Percentiles rank a stretch among this genome's conserved stretches.
phyloP scores from a whole-genome alignment of 2,329 filamentous ascomycete species.

The Beauveria sp. region DNA sequence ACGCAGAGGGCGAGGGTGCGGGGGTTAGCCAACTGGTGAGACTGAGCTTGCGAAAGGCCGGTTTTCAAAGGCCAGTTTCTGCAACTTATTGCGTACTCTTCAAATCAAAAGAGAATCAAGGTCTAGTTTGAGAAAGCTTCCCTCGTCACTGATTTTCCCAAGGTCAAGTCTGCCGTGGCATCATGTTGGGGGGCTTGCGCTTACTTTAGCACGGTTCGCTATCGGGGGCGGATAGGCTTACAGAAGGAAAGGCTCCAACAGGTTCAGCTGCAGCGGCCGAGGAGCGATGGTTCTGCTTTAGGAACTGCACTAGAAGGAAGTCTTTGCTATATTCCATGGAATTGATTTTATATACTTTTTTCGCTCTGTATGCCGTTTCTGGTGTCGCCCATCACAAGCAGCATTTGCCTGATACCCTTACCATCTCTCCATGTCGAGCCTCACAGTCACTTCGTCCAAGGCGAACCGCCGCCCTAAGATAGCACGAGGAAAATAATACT shows the following conservation, averaged over 20 bases:
- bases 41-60: neutral
- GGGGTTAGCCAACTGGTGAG: neutral
- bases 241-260: neutral
- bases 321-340: neutral
- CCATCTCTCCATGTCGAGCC: too few species aligned
- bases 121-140: too few species aligned
- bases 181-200: neutral
- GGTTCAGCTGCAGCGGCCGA: neutral
- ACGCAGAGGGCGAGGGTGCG: too few species aligned
- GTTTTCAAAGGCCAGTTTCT: too few species aligned
- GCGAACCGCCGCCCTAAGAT: too few species aligned
- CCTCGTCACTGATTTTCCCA: neutral
- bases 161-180: neutral
- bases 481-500: too few species aligned
- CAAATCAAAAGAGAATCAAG: too few species aligned
- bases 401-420: too few species aligned
- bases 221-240: neutral
- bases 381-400: too few species aligned
- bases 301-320: neutral
- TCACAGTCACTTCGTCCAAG: too few species aligned
- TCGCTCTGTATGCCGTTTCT: neutral
- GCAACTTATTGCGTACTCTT: too few species aligned
- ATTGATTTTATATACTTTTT: neutral
- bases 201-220: conserved; percentile 3
- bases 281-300: too few species aligned